Conservation (phyloP, 129 eudicot species). For the sunflower (Helianthus annuus) region HanXRQr2.0-SUNRISE NC_035446.2:141695123-141695622, state of each 20-base stretch:
- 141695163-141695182: constrained; percentile 91
- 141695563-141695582: no score
- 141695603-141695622: no score
- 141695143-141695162: constrained; percentile 98
- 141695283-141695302: constrained; percentile 97
- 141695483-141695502: not conserved
- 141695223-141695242: constrained; percentile 77
- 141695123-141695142: constrained; percentile 97
- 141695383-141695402: constrained; percentile 73
- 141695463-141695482: constrained; percentile 35
- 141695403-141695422: constrained; percentile 88
- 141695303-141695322: constrained; percentile 72
- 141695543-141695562: no score
- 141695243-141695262: constrained; percentile 81
- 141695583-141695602: no score
- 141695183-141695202: constrained; percentile 68
- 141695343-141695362: constrained; percentile 97
- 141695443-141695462: constrained; percentile 97
- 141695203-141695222: constrained; percentile 78
- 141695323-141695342: constrained; percentile 97
- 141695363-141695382: constrained; percentile 80
- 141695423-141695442: constrained; percentile 83
- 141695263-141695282: constrained; percentile 97
- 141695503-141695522: constrained; percentile 6
- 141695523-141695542: no score